Conservation (phyloP, 306 rosid genomes). For the Corylus americana region DNA sequence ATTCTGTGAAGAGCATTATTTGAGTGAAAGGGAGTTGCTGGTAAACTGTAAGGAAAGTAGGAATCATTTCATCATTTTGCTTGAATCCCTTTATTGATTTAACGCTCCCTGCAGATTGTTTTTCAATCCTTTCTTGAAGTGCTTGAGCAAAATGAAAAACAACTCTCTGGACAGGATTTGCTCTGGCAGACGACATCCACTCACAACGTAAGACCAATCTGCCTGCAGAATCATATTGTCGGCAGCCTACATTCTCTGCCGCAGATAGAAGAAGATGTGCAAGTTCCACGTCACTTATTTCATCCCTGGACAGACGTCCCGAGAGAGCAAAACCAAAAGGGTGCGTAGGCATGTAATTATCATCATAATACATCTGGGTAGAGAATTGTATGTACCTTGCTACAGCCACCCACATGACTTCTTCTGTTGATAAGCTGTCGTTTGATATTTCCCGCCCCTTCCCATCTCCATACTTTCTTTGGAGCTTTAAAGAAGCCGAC, state of each 20-base stretch:
- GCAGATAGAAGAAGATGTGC: conserved; percentile 63
- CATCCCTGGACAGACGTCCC: conserved; percentile 44
- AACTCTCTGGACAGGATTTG: conserved; percentile 50
- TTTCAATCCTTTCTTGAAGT: conserved; percentile 57
- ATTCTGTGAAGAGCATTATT: conserved; percentile 49
- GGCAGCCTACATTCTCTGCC: conserved; percentile 65
- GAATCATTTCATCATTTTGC: conserved; percentile 15
- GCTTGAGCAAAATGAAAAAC: conserved; percentile 57
- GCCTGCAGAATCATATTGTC: conserved; percentile 62
- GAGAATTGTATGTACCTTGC: conserved; percentile 63
- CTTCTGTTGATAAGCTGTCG: conserved; percentile 56
- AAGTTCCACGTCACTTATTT: conserved; percentile 66
- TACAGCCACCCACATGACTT: conserved; percentile 65
- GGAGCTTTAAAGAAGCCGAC: conserved; percentile 29
- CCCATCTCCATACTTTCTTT: conserved; percentile 44
- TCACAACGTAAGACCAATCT: conserved; percentile 54
- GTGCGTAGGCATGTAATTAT: conserved; percentile 39
- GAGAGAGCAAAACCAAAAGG: conserved; percentile 56
- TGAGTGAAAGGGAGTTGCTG: conserved; percentile 57
- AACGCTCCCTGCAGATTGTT: conserved; percentile 34
- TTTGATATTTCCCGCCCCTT: too few species aligned
- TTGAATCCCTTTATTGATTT: not conserved
- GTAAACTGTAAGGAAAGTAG: conserved; percentile 26
- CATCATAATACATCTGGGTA: conserved; percentile 41
- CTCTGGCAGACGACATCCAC: conserved; percentile 39